Conservation (phyloP, 768 basidiomycete genomes). For the Kwoniella newhampshirensis region DNA sequence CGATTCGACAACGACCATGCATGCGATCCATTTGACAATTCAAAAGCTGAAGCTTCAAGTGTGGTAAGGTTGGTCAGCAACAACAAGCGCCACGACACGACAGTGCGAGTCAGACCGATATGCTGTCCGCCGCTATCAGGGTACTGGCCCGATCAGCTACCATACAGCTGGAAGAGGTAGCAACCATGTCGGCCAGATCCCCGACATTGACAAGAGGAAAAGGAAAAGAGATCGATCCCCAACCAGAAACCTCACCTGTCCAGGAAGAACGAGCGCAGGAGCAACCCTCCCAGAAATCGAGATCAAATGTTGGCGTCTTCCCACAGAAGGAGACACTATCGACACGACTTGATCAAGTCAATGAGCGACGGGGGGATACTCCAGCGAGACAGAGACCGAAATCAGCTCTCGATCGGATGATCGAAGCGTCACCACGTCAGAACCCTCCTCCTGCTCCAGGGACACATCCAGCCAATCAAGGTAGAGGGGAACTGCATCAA, state of each 20-base stretch:
- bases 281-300: too few species aligned
- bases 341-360: conserved; percentile 1
- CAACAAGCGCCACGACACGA: too few species aligned
- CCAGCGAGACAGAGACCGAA: background rate
- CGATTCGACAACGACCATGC: too few species aligned
- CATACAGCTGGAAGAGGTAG: conserved; percentile 46
- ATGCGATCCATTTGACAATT: too few species aligned
- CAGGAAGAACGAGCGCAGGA: too few species aligned
- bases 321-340: conserved; percentile 4
- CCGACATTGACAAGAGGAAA: conserved; percentile 9
- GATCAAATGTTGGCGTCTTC: background rate
- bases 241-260: background rate
- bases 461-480: conserved; percentile 7
- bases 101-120: conserved; percentile 1
- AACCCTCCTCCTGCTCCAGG: conserved; percentile 9
- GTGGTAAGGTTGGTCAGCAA: too few species aligned
- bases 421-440: conserved; percentile 4
- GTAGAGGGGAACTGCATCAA: too few species aligned
- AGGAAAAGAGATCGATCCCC: conserved; percentile 1
- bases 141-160: conserved; percentile 39
- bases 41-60: too few species aligned
- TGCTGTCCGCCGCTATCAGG: conserved; percentile 36
- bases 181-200: conserved; percentile 17
- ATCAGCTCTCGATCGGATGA: conserved; percentile 2
- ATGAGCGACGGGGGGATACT: too few species aligned